Evolutionary conservation across 2,329 filamentous ascomycete species (phyloP), one percentile per base, ranked within the genome.

Genomic region (Trichoderma endophyticum): DNA sequence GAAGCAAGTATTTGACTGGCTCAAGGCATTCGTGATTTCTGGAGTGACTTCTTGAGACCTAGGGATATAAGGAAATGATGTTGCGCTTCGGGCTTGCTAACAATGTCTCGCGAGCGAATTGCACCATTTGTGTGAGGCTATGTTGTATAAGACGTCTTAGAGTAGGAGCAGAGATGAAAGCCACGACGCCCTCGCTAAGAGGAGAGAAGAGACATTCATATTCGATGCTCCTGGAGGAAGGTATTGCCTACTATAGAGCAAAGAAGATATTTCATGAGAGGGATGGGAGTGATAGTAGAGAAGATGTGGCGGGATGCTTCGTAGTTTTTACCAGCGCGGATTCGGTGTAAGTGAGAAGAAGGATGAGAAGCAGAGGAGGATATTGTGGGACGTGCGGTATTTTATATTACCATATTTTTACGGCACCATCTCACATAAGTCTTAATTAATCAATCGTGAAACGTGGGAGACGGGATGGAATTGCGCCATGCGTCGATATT

Each of bases 331-430:
- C 14, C 51, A 30, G 32, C 21, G 32, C 15, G 7, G 12, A 57
- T 26, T 18, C 26, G 48, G 64, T 67, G 51, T 67, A 67, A 57
- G 32, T 67, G 64, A 14, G 43, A 30, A 65, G 21, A 12, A 18
- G 32, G 21, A 39, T 11, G 26, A 21, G 48, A 63, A 24, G 7
- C 32, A 15, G 36, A 48, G 21, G 32, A 57, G 21, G 32, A 26
- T 54, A 56, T 12, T 65, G 64, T 68, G 34, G 54, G 32, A 68
- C 32, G 18, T 68, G 65, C 51, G 65, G 54, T 59, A 48, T 57
- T 68, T 59, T 43, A 59, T 59, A 68, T 43, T 8, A 3, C 4
- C 51, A n/a, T 4, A 2, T 14, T 59, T 32, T 24, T 14, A 3
- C n/a, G 24, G 4, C 24, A 57, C 15, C 15, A 14, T 39, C 15